Conservation (phyloP, 2,329 filamentous ascomycete species). For the Colletotrichum sidae region DNA sequence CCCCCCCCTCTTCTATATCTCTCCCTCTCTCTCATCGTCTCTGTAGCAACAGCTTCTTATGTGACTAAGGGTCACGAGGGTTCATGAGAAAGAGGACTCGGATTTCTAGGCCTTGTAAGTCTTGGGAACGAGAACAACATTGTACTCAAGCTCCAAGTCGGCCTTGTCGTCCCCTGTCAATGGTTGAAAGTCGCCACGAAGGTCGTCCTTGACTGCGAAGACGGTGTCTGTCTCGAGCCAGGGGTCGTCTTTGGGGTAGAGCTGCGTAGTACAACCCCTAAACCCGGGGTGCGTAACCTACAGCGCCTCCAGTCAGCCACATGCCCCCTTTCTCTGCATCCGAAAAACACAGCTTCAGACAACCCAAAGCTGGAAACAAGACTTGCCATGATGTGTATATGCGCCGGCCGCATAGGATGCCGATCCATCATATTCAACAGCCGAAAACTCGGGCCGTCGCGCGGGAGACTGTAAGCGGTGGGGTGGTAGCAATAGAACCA, state of each 20-base stretch:
- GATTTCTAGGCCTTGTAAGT: constrained; percentile 55
- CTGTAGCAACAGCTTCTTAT: too few relatives aligned
- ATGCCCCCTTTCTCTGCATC: not conserved
- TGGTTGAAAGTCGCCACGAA: constrained; percentile 63
- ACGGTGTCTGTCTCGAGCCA: constrained; percentile 68
- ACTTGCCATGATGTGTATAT: constrained; percentile 63
- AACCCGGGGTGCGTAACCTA: constrained; percentile 71
- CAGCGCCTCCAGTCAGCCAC: constrained; percentile 44
- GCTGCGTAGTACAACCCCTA: constrained; percentile 79
- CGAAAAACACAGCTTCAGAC: not conserved
- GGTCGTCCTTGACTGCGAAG: constrained; percentile 65
- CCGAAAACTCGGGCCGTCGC: constrained; percentile 63
- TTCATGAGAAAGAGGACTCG: not conserved
- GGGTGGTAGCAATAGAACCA: constrained; percentile 81
- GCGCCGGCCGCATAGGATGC: constrained; percentile 61
- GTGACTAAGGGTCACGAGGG: too few relatives aligned
- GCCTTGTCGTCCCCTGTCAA: constrained; percentile 52
- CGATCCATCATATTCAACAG: constrained; percentile 59
- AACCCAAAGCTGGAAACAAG: constrained; percentile 4
- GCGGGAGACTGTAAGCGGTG: constrained; percentile 78
- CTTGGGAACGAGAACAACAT: constrained; percentile 57
- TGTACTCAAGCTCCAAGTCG: constrained; percentile 53
- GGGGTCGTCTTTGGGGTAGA: constrained; percentile 76
- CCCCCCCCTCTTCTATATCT: not conserved
- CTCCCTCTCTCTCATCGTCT: too few relatives aligned